Evolutionary conservation across 177 flowering plant species (phyloP).

Genomic region (Telopea speciosissima): DNA sequence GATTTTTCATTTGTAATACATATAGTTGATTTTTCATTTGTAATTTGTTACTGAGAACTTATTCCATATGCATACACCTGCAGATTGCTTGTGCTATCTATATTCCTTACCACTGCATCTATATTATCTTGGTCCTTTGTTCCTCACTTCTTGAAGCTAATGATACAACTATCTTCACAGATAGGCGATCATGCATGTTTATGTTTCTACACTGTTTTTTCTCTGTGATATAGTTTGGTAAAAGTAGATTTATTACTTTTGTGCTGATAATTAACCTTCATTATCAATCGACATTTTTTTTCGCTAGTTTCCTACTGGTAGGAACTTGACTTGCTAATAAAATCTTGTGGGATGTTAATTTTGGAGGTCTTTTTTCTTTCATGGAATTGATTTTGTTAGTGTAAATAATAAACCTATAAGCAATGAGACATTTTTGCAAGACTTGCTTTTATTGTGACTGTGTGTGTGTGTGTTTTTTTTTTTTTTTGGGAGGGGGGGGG

Average conservation of each 20-base stretch:
- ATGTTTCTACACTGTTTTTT: not conserved
- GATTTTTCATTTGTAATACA: too few relatives aligned
- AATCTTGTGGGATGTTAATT: not conserved
- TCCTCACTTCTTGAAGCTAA: constrained; percentile 88
- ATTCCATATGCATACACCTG: constrained; percentile 1
- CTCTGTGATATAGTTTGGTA: not conserved
- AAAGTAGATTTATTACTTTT: not conserved
- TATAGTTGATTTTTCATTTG: not conserved
- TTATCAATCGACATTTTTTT: not conserved
- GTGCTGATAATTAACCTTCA: not conserved
- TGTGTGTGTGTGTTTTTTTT: not conserved
- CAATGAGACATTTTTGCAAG: too few relatives aligned
- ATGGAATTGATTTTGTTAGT: too few relatives aligned
- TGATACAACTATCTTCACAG: constrained; percentile 84
- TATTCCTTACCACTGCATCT: constrained; percentile 61
- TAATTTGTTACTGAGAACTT: not conserved
- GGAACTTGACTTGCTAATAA: constrained; percentile 8
- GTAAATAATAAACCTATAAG: too few relatives aligned
- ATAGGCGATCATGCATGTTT: constrained; percentile 34
- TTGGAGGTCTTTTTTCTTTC: not conserved
- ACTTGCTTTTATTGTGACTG: too few relatives aligned
- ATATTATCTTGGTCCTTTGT: constrained; percentile 85
- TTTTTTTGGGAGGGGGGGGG: not conserved
- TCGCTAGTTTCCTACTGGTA: not conserved
- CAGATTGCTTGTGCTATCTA: constrained; percentile 74